Conservation (phyloP, 2,329 filamentous ascomycete genomes). For the Aspergillus jensenii region DNA sequence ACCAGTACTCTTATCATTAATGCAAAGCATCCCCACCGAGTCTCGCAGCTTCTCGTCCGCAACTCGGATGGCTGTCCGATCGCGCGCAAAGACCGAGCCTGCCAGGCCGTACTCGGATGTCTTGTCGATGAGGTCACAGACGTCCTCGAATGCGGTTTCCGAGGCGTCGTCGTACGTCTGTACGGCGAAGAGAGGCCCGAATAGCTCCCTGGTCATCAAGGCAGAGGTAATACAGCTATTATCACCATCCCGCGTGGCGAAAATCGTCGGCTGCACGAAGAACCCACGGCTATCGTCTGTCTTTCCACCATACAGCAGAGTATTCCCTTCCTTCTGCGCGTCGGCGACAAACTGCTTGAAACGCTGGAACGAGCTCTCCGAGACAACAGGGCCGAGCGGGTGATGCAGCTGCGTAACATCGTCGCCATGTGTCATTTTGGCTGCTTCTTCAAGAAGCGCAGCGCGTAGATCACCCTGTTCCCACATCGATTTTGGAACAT, state of each 20-base stretch:
- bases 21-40: conserved; percentile 43
- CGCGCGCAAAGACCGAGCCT: conserved; percentile 40
- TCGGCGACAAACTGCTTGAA: neutral
- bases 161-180: conserved; percentile 72
- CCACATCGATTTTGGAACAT: conserved; percentile 67
- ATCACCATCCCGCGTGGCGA: conserved; percentile 55
- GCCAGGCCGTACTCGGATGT: conserved; percentile 38
- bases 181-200: conserved; percentile 70
- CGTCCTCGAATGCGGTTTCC: conserved; percentile 41
- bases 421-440: neutral
- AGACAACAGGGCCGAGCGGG: conserved; percentile 73
- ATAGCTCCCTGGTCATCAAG: conserved; percentile 74
- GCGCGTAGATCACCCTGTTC: conserved; percentile 65
- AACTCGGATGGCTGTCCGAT: conserved; percentile 35
- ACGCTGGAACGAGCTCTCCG: conserved; percentile 68
- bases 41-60: conserved; percentile 38
- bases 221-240: conserved; percentile 40
- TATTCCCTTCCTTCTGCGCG: conserved; percentile 65
- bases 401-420: neutral
- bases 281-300: conserved; percentile 75
- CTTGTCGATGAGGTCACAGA: conserved; percentile 54
- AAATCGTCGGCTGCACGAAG: conserved; percentile 79
- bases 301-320: conserved; percentile 70
- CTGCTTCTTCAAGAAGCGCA: conserved; percentile 54
- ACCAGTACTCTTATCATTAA: conserved; percentile 57